Evolutionary conservation across 78 protist genomes (phyloP).

Genomic region (Dictyostelium capitatum): DNA sequence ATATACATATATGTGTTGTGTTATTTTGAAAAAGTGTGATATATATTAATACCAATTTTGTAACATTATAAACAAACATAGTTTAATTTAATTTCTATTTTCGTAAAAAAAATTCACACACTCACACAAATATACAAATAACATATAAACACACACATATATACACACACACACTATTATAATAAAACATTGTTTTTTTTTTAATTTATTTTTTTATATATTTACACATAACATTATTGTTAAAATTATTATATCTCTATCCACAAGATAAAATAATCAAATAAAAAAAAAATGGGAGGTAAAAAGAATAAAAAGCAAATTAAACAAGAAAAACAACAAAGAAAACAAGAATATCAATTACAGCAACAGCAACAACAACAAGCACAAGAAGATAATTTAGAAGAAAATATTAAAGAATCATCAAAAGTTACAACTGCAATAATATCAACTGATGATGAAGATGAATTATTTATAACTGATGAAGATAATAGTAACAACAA

Average conservation of each 20-base stretch:
- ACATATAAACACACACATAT: not conserved
- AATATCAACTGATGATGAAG: conserved; percentile 7
- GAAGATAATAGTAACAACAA: not conserved
- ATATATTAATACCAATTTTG: conserved; percentile 1
- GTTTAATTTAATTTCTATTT: not conserved
- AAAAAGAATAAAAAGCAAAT: not conserved
- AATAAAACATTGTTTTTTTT: no score
- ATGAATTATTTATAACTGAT: not conserved
- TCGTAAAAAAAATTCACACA: not conserved
- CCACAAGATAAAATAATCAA: not conserved
- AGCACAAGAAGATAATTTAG: not conserved
- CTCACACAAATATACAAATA: not conserved
- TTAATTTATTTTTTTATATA: no score
- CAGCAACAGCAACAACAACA: not conserved
- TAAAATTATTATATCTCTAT: no score
- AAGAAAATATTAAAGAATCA: not conserved
- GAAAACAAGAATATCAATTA: not conserved
- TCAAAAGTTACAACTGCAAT: conserved; percentile 11
- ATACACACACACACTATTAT: not conserved
- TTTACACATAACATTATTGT: not conserved
- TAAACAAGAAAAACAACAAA: conserved; percentile 16
- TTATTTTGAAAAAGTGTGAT: not conserved
- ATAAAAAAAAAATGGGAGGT: not conserved
- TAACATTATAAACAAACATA: not conserved
- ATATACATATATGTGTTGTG: no score